A percentile compares a stretch with the other conserved stretches of the same genome.
phyloP scores from a whole-genome alignment of 805 yeast species.

The Schizosaccharomyces pombe region DNA sequence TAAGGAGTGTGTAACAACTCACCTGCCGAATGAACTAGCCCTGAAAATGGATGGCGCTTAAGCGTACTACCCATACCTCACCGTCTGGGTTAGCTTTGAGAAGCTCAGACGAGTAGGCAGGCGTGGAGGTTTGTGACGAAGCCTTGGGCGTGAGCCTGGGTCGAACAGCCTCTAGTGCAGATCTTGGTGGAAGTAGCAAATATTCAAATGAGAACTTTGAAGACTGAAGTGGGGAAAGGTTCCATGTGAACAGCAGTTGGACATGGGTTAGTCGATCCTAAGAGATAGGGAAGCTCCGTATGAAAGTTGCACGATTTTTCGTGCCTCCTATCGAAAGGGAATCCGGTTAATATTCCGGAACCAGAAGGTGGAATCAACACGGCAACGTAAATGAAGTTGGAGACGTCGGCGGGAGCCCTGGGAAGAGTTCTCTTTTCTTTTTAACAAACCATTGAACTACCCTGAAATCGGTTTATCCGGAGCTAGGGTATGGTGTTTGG shows the following conservation, averaged over 20 bases:
- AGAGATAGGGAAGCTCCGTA: constrained; percentile 21
- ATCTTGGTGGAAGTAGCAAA: constrained; percentile 23
- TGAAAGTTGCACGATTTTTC: constrained; percentile 18
- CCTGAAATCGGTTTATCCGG: constrained; percentile 23
- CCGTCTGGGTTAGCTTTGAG: too few species aligned
- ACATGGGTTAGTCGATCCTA: constrained; percentile 23
- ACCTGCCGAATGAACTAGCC: constrained; percentile 19
- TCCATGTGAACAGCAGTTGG: constrained; percentile 23
- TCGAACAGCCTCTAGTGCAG: constrained; percentile 22
- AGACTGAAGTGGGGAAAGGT: constrained; percentile 24
- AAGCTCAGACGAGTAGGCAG: too few species aligned
- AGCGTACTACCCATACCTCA: constrained; percentile 22
- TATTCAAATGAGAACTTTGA: constrained; percentile 22
- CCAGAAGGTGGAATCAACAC: constrained; percentile 22
- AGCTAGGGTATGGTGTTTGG: constrained; percentile 21
- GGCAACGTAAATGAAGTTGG: constrained; percentile 23
- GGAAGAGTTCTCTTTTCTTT: constrained; percentile 23
- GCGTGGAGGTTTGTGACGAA: constrained; percentile 22
- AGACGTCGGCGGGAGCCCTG: constrained; percentile 23
- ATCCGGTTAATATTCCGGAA: constrained; percentile 24
- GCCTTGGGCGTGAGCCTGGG: constrained; percentile 21
- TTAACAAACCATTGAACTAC: constrained; percentile 20
- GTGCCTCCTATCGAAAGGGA: constrained; percentile 21
- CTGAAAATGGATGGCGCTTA: constrained; percentile 22
- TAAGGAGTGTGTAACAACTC: too few species aligned